Percentiles rank a stretch among this genome's conserved stretches.
Evolutionary conservation across 345 rosid genomes (phyloP).

Genomic region (Psidium friedrichsthalianum): DNA sequence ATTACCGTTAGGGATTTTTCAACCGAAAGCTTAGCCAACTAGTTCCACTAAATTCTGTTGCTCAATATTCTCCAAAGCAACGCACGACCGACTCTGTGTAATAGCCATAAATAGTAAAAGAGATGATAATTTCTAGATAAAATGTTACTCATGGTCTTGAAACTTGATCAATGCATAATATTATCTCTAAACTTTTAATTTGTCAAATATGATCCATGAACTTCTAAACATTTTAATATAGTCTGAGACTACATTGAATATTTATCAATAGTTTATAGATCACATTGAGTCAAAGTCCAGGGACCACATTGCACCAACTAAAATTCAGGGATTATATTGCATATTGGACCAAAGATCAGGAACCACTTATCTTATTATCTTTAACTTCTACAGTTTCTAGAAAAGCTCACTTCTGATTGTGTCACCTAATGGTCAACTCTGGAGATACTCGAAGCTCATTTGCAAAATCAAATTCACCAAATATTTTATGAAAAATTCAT

Average conservation of each 20-base stretch:
- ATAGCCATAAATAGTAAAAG: neutral
- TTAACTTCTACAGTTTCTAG: neutral
- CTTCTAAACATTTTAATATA: neutral
- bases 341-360: accelerated
- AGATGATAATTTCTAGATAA: neutral
- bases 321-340: neutral
- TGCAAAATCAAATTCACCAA: neutral
- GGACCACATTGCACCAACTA: too few relatives aligned
- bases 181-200: neutral
- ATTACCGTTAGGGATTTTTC: neutral
- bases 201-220: neutral
- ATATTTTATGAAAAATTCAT: too few relatives aligned
- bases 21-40: neutral
- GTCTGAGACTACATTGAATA: neutral
- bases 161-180: neutral
- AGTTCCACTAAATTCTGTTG: neutral
- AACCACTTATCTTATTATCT: neutral
- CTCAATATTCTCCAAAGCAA: neutral
- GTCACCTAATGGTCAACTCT: neutral
- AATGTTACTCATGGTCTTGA: neutral
- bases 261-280: neutral
- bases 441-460: neutral
- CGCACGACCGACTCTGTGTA: neutral
- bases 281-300: too few relatives aligned
- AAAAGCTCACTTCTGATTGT: neutral